These are phyloP conservation scores for Lepidium africanum DNA, from an alignment of 345 rosid species.

Conservation along the genomic window DNA sequence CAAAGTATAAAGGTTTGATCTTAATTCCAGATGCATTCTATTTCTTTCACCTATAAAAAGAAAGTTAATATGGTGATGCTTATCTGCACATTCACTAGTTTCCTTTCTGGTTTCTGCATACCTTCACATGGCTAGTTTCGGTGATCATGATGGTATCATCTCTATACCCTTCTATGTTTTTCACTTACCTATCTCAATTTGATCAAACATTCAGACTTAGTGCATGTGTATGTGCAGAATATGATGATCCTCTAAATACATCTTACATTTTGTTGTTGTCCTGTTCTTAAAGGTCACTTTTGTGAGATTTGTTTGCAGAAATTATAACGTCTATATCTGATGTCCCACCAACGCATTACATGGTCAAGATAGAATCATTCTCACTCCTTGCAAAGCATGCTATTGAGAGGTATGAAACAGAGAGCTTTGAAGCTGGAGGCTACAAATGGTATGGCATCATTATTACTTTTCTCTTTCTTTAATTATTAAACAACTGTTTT, in stretches of 20 bases:
- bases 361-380: conserved; percentile 39
- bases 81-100: not conserved
- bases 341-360: conserved; percentile 46
- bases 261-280: not conserved
- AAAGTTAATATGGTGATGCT: not conserved
- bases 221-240: not conserved
- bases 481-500: not conserved
- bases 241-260: not conserved
- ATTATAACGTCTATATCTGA: conserved; percentile 36
- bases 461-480: not conserved
- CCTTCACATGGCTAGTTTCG: conserved; percentile 19
- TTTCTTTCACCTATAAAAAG: not conserved
- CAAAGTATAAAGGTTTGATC: conserved; percentile 20
- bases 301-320: conserved; percentile 25
- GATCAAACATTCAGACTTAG: not conserved
- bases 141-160: conserved; percentile 26
- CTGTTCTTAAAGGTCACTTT: not conserved
- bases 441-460: conserved; percentile 47
- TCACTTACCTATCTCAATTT: not conserved
- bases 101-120: conserved; percentile 7
- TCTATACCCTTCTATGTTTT: not conserved
- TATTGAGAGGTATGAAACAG: conserved; percentile 53
- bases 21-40: not conserved
- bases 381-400: conserved; percentile 38
- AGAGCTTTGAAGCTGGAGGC: conserved; percentile 59